These are phyloP conservation scores for Pichia nakasei DNA, from an alignment of 805 yeast genomes.

Conservation along the genomic window DNA sequence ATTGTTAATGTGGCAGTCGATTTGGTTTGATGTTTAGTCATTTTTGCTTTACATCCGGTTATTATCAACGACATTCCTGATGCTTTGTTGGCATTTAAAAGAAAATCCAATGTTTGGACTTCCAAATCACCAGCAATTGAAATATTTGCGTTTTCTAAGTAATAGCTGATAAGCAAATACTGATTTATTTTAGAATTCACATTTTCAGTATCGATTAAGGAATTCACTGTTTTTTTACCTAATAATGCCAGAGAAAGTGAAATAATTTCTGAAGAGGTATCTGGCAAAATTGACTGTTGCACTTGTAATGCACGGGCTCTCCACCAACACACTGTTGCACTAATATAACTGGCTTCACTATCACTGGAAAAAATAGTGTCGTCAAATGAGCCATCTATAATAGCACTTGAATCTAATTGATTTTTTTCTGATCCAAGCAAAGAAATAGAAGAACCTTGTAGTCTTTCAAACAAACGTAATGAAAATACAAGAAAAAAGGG, in stretches of 20 bases:
- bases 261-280: constrained; percentile 39
- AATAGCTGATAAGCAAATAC: constrained; percentile 38
- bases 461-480: constrained; percentile 34
- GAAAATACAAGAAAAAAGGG: constrained; percentile 39
- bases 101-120: constrained; percentile 45
- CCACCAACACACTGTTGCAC: constrained; percentile 65
- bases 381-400: constrained; percentile 15
- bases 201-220: constrained; percentile 27
- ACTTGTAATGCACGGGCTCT: constrained; percentile 58
- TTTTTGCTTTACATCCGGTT: constrained; percentile 82
- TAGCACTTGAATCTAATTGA: constrained; percentile 16
- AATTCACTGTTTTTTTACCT: constrained; percentile 25
- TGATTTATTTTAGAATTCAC: constrained; percentile 22
- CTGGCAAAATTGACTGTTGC: constrained; percentile 56
- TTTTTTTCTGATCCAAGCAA: constrained; percentile 15
- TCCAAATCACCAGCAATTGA: constrained; percentile 58
- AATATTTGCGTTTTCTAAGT: constrained; percentile 61
- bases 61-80: constrained; percentile 56
- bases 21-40: constrained; percentile 72
- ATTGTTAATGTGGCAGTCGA: constrained; percentile 69
- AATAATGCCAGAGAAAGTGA: constrained; percentile 35
- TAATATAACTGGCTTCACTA: constrained; percentile 21
- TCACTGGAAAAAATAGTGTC: neutral
- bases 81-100: constrained; percentile 46
- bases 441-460: constrained; percentile 26